phyloP scores from a whole-genome alignment of 1,284 basidiomycete species.

The Thecaphora frezii region DNA sequence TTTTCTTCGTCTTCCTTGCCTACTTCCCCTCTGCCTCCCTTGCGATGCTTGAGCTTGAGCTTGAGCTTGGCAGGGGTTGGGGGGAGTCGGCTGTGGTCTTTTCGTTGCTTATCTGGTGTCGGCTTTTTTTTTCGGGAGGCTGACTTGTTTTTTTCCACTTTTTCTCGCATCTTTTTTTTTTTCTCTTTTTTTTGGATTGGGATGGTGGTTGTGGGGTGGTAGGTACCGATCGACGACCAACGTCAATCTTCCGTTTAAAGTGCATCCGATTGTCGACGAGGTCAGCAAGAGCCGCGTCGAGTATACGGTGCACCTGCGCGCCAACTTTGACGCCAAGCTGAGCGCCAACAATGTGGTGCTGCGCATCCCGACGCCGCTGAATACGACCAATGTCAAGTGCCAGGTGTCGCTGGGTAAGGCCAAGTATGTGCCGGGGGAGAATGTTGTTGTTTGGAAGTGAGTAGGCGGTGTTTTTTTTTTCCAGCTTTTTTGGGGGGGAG shows the following conservation, averaged over 20 bases:
- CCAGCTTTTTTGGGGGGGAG: too few relatives aligned
- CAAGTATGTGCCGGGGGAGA: constrained; percentile 93
- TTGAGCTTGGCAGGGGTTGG: too few relatives aligned
- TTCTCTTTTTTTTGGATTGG: constrained; percentile 27
- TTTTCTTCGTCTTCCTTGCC: too few relatives aligned
- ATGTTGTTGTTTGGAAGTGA: constrained; percentile 95
- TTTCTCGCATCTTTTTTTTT: constrained; percentile 15
- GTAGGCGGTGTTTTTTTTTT: too few relatives aligned
- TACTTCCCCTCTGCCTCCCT: too few relatives aligned
- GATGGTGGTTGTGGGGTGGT: too few relatives aligned
- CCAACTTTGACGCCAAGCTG: constrained; percentile 87
- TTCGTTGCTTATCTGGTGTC: too few relatives aligned
- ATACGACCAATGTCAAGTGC: constrained; percentile 86
- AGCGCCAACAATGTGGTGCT: constrained; percentile 89
- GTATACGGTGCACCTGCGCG: constrained; percentile 84
- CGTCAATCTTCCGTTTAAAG: constrained; percentile 86
- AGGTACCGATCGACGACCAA: constrained; percentile 88
- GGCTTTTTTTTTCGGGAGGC: constrained; percentile 77
- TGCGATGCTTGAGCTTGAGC: too few relatives aligned
- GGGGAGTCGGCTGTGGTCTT: too few relatives aligned
- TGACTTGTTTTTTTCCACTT: constrained; percentile 13
- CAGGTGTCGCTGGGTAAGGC: constrained; percentile 91
- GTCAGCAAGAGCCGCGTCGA: constrained; percentile 86
- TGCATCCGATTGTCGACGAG: constrained; percentile 90
- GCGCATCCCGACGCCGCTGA: constrained; percentile 91